A percentile compares a stretch with the other conserved stretches of the same genome.
Evolutionary conservation across 208 protist species (phyloP).

Genomic region (Wallacemonas sp.): DNA sequence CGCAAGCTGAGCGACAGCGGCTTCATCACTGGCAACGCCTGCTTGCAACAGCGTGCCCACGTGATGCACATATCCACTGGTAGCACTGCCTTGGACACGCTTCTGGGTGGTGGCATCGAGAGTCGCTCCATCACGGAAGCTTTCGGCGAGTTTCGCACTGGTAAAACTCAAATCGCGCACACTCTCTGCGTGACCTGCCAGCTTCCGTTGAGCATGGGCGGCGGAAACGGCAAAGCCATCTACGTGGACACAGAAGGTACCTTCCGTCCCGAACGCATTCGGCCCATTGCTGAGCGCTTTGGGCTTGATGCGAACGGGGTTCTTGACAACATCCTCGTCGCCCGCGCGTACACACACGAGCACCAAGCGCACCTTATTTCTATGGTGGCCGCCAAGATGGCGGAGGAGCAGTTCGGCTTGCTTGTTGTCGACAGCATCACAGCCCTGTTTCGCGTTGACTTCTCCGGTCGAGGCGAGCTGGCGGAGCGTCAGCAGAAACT

Average conservation of each 20-base stretch:
- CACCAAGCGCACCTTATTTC: slow-evolving; percentile 93
- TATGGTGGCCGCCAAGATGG: slow-evolving; percentile 91
- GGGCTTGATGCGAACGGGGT: slow-evolving; percentile 89
- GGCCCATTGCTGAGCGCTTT: slow-evolving; percentile 96
- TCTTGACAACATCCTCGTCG: slow-evolving; percentile 98
- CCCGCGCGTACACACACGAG: slow-evolving; percentile 96
- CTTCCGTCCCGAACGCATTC: slow-evolving; percentile 97
- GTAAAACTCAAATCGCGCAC: slow-evolving; percentile 98
- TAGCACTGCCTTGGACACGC: slow-evolving; percentile 87
- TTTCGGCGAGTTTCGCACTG: slow-evolving; percentile 99
- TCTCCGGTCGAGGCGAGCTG: slow-evolving; percentile 96
- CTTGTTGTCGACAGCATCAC: slow-evolving; percentile 99
- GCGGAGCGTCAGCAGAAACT: slow-evolving; percentile 96
- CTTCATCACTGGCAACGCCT: slow-evolving; percentile 90
- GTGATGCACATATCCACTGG: slow-evolving; percentile 95
- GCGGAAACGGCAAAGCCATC: slow-evolving; percentile 92
- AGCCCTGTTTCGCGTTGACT: slow-evolving; percentile 98
- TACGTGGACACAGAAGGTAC: slow-evolving; percentile 99
- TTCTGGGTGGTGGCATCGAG: slow-evolving; percentile 97
- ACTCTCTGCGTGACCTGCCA: slow-evolving; percentile 98
- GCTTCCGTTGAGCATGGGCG: slow-evolving; percentile 90
- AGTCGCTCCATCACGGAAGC: slow-evolving; percentile 97
- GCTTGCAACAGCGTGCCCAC: slow-evolving; percentile 82
- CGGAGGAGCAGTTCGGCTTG: slow-evolving; percentile 89
- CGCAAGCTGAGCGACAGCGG: slow-evolving; percentile 81